Conservation (phyloP, 2,329 filamentous ascomycete genomes). For the Camptophora hylomeconis region DNA sequence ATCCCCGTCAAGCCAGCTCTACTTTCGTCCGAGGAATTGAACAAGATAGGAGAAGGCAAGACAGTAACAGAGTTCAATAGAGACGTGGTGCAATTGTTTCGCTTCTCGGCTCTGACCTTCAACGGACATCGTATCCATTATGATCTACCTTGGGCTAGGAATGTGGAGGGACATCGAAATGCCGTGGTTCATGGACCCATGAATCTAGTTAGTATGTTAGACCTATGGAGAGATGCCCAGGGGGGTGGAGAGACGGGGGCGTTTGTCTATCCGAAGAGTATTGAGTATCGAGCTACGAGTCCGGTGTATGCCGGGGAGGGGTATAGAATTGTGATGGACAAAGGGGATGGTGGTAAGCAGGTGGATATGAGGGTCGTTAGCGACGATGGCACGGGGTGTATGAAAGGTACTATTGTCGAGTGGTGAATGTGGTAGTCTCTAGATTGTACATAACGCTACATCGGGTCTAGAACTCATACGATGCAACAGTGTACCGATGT, state of each 20-base stretch:
- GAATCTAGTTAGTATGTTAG: conserved; percentile 30
- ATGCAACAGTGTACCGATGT: too few species aligned
- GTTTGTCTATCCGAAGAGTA: conserved; percentile 26
- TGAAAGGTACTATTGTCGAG: conserved; percentile 20
- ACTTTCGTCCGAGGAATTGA: conserved; percentile 11
- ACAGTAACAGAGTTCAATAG: conserved; percentile 22
- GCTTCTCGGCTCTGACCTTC: conserved; percentile 32
- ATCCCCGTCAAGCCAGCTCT: conserved; percentile 12
- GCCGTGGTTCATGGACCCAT: conserved; percentile 32
- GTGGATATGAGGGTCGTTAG: conserved; percentile 19
- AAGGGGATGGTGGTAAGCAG: conserved; percentile 16
- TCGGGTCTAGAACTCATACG: too few species aligned
- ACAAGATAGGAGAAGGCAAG: conserved; percentile 13
- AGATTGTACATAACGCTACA: too few species aligned
- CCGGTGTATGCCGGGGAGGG: conserved; percentile 37
- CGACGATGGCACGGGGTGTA: conserved; percentile 19
- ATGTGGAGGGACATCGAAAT: conserved; percentile 30
- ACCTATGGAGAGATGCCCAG: conserved; percentile 27
- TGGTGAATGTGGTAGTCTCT: too few species aligned
- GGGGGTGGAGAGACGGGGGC: conserved; percentile 9
- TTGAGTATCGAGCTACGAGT: conserved; percentile 36
- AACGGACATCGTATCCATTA: conserved; percentile 34
- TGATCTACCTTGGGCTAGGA: conserved; percentile 28
- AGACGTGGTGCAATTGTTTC: conserved; percentile 28
- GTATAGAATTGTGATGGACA: conserved; percentile 31